Evolutionary conservation across 371 early-diverging fungal species (phyloP).

Genomic region (Capniomyces stellatus): DNA sequence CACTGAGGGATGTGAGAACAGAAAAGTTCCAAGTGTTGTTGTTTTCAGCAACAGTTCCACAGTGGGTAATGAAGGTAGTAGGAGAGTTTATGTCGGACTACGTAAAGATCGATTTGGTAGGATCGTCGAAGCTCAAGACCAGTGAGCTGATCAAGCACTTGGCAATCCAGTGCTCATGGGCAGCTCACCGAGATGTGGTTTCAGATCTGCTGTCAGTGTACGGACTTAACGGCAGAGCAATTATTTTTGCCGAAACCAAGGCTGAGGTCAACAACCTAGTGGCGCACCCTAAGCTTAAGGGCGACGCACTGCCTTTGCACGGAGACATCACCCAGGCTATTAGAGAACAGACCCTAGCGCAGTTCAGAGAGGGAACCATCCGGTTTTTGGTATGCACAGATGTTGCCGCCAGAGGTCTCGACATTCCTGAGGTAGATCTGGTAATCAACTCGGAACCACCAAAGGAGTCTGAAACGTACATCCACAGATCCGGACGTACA

Average conservation of each 20-base stretch:
- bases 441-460: conserved; percentile 97
- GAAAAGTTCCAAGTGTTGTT: conserved; percentile 78
- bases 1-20: conserved; percentile 64
- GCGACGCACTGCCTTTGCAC: conserved; percentile 94
- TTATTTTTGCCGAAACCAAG: conserved; percentile 98
- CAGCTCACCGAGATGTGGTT: conserved; percentile 51
- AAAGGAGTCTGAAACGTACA: conserved; percentile 80
- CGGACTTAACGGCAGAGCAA: conserved; percentile 57
- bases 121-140: conserved; percentile 73
- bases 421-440: conserved; percentile 92
- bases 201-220: conserved; percentile 53
- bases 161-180: conserved; percentile 73
- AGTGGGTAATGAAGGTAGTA: conserved; percentile 68
- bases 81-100: conserved; percentile 43
- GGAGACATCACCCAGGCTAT: conserved; percentile 97
- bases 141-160: conserved; percentile 82
- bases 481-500: conserved; percentile 96
- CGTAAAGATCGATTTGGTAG: conserved; percentile 63
- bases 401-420: conserved; percentile 92
- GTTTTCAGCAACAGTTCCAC: conserved; percentile 95
- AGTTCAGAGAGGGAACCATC: conserved; percentile 78
- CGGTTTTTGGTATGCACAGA: conserved; percentile 82
- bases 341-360: conserved; percentile 90
- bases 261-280: conserved; percentile 66
- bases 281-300: conserved; percentile 59